phyloP scores from a whole-genome alignment of 768 basidiomycete genomes.

The Boletus reticuloceps region DNA sequence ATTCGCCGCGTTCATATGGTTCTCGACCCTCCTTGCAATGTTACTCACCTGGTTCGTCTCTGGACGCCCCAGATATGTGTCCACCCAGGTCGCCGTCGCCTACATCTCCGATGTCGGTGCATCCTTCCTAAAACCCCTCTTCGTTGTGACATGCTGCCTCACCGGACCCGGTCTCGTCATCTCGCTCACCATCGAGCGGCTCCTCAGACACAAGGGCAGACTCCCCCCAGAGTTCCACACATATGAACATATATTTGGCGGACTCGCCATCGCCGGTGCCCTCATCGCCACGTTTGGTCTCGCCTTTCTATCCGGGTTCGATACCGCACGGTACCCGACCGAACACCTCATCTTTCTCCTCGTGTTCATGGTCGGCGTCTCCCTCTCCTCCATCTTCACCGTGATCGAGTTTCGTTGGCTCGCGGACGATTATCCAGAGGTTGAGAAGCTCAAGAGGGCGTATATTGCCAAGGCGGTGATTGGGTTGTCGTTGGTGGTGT shows the following conservation, averaged over 20 bases:
- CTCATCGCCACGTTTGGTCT: constrained; percentile 64
- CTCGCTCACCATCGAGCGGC: constrained; percentile 58
- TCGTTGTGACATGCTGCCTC: constrained; percentile 61
- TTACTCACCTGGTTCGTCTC: constrained; percentile 67
- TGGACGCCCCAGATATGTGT: constrained; percentile 50
- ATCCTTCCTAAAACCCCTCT: constrained; percentile 69
- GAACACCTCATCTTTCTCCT: constrained; percentile 63
- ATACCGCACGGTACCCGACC: constrained; percentile 52
- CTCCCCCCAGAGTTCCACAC: constrained; percentile 58
- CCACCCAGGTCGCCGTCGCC: constrained; percentile 56
- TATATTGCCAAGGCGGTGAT: constrained; percentile 65
- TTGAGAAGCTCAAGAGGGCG: constrained; percentile 45
- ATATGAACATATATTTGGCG: constrained; percentile 52
- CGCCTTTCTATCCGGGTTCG: constrained; percentile 68
- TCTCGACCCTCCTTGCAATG: constrained; percentile 67
- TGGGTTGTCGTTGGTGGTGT: constrained; percentile 51
- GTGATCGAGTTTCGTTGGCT: constrained; percentile 70
- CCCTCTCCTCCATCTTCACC: constrained; percentile 71
- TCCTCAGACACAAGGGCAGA: constrained; percentile 65
- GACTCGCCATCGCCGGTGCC: constrained; percentile 59
- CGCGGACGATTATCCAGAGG: constrained; percentile 48
- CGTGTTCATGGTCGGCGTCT: constrained; percentile 72
- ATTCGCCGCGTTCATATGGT: constrained; percentile 63
- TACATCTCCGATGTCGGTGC: constrained; percentile 83
- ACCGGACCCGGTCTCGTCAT: constrained; percentile 63